Base-by-base conservation (phyloP, 2,329 filamentous ascomycete species). In the Microdochium paspali region DNA sequence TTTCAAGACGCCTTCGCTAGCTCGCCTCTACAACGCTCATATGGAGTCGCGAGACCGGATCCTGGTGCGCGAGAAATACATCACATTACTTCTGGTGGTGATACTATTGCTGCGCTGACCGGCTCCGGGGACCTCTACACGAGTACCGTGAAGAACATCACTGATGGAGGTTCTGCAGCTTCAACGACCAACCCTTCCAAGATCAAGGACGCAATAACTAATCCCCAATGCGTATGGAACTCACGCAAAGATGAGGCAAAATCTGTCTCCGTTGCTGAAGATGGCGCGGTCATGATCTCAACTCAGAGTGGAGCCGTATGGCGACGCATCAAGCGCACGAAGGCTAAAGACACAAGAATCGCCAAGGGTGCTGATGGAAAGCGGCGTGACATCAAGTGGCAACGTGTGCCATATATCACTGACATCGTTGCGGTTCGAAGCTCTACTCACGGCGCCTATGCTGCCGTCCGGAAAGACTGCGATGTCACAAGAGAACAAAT, bases 121-220 rank as follows among this genome's bases (percentile, higher is more conserved):
- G 84, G 77, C 24, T 82, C 82, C 47, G 93, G 93, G 1, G 90
- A 97, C 56, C 77, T 96, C 4, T 98, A 90, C 59, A 94, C 90
- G 0, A 79, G 96, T 54, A 78, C 82, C 45, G 78, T 95, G 24
- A 88, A 81, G 52, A 76, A 80, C 51, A 84, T 81, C 49, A 67
- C 72, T 5, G 87, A 91, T 48, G 67, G 72, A 2, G 76, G 76
- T 45, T 60, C 67, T 1, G 74, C 72, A 9, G 77, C 81, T 2
- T 96, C 90, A 0, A 96, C 91, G 0, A 96, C 91, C 0, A 96
- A 96, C 59, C 90, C 91, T 0, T 80, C 84, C 45, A 95, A 95
- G 62, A 94, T 95, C 50, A 87, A 85, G 54, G 85, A 85, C 51
- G 87, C 90, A 2, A 71, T 96, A 3, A 90, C 87, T 0, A 67